phyloP scores from a whole-genome alignment of 1,284 basidiomycete species.

The Tremellales sp. region DNA sequence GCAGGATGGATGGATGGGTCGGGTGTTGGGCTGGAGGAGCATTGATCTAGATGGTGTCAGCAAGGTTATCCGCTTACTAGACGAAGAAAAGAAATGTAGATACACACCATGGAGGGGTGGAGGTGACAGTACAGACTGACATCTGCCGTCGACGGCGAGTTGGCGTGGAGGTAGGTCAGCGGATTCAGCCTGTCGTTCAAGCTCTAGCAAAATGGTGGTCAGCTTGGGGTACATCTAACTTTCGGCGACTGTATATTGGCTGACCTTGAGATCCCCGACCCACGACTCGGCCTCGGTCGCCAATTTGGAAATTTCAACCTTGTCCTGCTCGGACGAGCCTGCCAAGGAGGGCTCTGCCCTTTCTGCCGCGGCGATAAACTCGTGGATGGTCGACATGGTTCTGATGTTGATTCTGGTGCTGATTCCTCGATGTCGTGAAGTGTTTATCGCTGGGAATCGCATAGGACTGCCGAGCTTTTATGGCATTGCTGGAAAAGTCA shows the following conservation, averaged over 20 bases:
- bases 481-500: no score
- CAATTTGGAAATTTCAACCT: constrained; percentile 35
- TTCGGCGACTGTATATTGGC: constrained; percentile 5
- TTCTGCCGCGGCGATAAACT: constrained; percentile 42
- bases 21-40: constrained; percentile 60
- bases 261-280: constrained; percentile 40
- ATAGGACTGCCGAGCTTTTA: no score
- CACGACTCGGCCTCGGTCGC: constrained; percentile 33
- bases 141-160: constrained; percentile 77
- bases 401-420: no score
- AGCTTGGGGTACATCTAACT: background rate
- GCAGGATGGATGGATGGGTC: constrained; percentile 71
- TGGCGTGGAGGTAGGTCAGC: constrained; percentile 75
- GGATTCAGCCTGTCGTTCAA: constrained; percentile 69
- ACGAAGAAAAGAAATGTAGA: background rate
- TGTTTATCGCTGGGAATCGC: no score
- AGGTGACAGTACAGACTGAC: constrained; percentile 77
- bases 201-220: constrained; percentile 52
- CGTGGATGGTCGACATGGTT: constrained; percentile 36
- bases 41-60: constrained; percentile 20
- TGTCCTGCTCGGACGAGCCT: constrained; percentile 40
- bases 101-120: constrained; percentile 69
- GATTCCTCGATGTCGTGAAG: no score
- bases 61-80: background rate
- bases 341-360: constrained; percentile 39